These are phyloP conservation scores for Dianthus caryophyllus DNA, from an alignment of 148 eudicot species.

Conservation along the genomic window DNA sequence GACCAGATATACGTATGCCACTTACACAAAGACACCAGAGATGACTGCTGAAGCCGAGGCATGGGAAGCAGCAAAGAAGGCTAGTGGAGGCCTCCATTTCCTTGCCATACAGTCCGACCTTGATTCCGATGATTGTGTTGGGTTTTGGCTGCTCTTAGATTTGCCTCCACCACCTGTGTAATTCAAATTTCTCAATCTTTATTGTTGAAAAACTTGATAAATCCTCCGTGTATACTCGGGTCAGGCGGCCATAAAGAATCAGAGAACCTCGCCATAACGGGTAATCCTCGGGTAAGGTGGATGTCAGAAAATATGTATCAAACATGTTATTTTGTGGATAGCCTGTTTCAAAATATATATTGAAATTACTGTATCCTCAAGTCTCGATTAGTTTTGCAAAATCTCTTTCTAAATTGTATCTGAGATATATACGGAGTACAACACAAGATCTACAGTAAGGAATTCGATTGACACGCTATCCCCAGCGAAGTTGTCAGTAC, in stretches of 20 bases:
- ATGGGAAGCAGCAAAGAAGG: conserved; percentile 91
- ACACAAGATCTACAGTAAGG: not conserved
- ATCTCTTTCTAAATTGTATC: not conserved
- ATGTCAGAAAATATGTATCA: not conserved
- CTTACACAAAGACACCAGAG: conserved; percentile 62
- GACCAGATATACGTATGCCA: conserved; percentile 70
- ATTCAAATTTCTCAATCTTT: conserved; percentile 1
- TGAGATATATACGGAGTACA: not conserved
- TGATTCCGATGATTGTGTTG: conserved; percentile 86
- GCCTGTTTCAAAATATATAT: too few relatives aligned
- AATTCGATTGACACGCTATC: not conserved
- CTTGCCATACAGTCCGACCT: conserved; percentile 87
- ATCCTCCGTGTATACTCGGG: not conserved
- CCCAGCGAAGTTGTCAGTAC: too few relatives aligned
- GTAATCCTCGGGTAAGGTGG: too few relatives aligned
- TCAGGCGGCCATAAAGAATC: not conserved
- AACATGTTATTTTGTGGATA: not conserved
- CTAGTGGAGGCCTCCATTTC: conserved; percentile 85
- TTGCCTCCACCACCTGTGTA: conserved; percentile 93
- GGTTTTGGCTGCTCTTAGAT: conserved; percentile 92
- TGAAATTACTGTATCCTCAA: not conserved
- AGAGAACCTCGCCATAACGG: too few relatives aligned
- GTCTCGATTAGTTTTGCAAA: not conserved
- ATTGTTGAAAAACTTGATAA: not conserved
- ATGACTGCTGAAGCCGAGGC: conserved; percentile 84